Evolutionary conservation across 768 basidiomycete genomes (phyloP), one percentile per base, ranked within the genome.

Genomic region (Saitozyma podzolica): DNA sequence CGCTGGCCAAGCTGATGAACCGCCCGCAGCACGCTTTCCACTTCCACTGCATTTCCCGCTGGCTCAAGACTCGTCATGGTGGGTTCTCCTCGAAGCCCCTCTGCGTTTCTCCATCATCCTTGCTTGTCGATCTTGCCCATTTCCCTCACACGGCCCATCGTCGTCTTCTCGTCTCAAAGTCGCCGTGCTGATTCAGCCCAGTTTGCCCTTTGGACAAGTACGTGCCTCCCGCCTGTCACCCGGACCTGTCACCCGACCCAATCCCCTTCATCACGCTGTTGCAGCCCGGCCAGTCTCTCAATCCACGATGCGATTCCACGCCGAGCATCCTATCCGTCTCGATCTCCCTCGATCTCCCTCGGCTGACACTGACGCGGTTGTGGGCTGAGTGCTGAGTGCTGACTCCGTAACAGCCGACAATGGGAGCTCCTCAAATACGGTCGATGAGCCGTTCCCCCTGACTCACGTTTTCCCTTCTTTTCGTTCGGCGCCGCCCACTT

Each of bases 31-130:
- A 99, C 78, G 95, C 95, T 5, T 99, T 99, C 85, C 95, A 99
- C 82, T 99, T 98, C 82, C 95, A 98, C 80, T 99, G 95, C 81
- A 99, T 99, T 79, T 95, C 94, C 9, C 87, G 96, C 50, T 99
- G 96, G 96, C 84, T 99, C 65, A 99, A 98, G 85, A 98, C 96
- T 39, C 73, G 80, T 48, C 79, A 80, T 66, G 80, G 80, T 80
- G 53, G 63, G 79, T 67, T 45, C 20, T 17, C 29, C 29, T 29
- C 29, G 29, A 29, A 2, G 29, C 2, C 29, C 29, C 5, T 29
- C 29, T 29, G 29, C 29, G 29, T 29, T 5, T 5, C 29, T 29
- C 29, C 29, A 29, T 5, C 5, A 29, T 29, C 29, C 29, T 29
- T 5, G 5, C 29, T 5, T 5, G 29, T 29, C 29, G 29, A 29